phyloP scores from a whole-genome alignment of 108 stramenopile genomes.

The Skeletonema potamos region DNA sequence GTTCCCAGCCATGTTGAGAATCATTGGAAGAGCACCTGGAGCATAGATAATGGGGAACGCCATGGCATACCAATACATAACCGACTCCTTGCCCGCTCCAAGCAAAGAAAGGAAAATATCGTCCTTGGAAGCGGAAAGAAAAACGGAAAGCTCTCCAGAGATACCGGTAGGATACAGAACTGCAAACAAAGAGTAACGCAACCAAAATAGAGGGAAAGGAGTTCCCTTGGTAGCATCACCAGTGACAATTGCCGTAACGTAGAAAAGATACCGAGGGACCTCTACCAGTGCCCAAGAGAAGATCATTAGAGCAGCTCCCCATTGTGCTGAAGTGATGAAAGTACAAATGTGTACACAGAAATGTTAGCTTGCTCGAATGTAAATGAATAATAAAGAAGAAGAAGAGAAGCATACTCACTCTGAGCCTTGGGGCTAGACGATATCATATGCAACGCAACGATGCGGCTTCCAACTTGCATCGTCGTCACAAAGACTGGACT shows the following conservation, averaged over 20 bases:
- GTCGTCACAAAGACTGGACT: slow-evolving; percentile 89
- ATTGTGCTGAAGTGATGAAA: slow-evolving; percentile 53
- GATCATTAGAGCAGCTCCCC: slow-evolving; percentile 87
- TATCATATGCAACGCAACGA: slow-evolving; percentile 80
- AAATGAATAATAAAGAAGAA: background rate
- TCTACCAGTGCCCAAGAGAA: slow-evolving; percentile 89
- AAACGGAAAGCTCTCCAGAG: slow-evolving; percentile 87
- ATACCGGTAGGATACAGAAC: slow-evolving; percentile 96
- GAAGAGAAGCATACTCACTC: slow-evolving; percentile 44
- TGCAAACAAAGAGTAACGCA: slow-evolving; percentile 95
- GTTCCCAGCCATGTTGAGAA: slow-evolving; percentile 93
- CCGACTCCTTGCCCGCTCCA: slow-evolving; percentile 29
- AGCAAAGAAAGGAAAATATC: slow-evolving; percentile 45
- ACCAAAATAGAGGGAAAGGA: slow-evolving; percentile 94
- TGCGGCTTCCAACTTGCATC: slow-evolving; percentile 91
- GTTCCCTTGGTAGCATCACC: slow-evolving; percentile 88
- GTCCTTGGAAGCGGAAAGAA: slow-evolving; percentile 67
- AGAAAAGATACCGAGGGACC: slow-evolving; percentile 95
- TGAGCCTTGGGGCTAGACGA: slow-evolving; percentile 69
- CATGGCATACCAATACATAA: slow-evolving; percentile 61
- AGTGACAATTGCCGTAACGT: slow-evolving; percentile 81
- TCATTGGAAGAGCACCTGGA: slow-evolving; percentile 91
- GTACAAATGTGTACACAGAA: background rate
- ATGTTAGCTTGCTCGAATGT: background rate
- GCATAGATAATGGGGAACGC: slow-evolving; percentile 79